Evolutionary conservation across 83 land plant genomes (phyloP).

Genomic region (Diphasiastrum complanatum): DNA sequence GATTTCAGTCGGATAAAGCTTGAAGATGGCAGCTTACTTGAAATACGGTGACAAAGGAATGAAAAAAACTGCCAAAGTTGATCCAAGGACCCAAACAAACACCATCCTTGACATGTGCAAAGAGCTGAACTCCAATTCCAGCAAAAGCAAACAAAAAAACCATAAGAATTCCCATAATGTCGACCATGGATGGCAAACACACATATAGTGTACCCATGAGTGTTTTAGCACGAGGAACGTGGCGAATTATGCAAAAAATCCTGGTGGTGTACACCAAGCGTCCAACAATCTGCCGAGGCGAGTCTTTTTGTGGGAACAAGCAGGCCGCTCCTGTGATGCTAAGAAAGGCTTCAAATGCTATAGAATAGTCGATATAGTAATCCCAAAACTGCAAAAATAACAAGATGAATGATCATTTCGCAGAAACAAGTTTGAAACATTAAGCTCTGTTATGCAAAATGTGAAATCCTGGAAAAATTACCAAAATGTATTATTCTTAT

Average conservation of each 20-base stretch:
- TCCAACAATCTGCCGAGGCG: not conserved
- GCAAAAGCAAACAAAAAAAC: slow-evolving; percentile 10
- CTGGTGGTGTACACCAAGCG: not conserved
- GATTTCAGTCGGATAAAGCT: no score
- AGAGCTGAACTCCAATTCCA: slow-evolving; percentile 8
- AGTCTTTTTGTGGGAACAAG: not conserved
- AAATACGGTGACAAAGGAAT: slow-evolving; percentile 3
- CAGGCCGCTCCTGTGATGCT: not conserved
- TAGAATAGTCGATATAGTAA: slow-evolving; percentile 1
- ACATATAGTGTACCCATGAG: not conserved
- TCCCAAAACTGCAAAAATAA: not conserved
- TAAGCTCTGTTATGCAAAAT: no score
- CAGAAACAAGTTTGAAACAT: no score
- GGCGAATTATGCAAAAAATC: slow-evolving; percentile 8
- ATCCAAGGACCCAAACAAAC: not conserved
- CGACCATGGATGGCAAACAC: slow-evolving; percentile 5
- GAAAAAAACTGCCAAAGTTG: slow-evolving; percentile 2
- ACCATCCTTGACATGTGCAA: slow-evolving; percentile 6
- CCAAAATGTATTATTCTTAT: no score
- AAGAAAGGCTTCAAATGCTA: not conserved
- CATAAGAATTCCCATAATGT: slow-evolving; percentile 1
- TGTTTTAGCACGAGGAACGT: not conserved
- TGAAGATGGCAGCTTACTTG: not conserved
- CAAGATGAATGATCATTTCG: no score
- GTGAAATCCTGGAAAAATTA: no score